Base-by-base conservation (phyloP, 768 basidiomycete species). In the Russula olivacea region DNA sequence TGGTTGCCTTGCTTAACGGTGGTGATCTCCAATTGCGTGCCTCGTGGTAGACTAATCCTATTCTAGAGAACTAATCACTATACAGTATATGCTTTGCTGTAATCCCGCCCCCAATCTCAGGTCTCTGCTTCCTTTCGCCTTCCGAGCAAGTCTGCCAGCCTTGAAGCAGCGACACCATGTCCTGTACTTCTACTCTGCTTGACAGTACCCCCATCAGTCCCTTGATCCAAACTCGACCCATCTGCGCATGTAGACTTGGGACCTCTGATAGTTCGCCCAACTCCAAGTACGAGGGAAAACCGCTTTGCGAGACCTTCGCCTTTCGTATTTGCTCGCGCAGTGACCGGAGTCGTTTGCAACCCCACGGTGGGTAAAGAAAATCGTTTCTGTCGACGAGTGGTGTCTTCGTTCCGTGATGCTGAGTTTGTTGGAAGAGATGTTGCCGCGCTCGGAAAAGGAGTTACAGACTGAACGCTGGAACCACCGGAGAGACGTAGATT, bases 351-450 rank as follows among this genome's bases (percentile, higher is more conserved):
- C 34, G 84, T 84, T 66, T 91, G 88, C 71, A 91, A 66, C 41
- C 86, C 88, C 41, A 92, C 77, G n/a, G 87, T 87, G 51, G 89
- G 88, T 55, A 88, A 64, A 54, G 90, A 91, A 69, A 90, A 90
- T 43, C 88, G 81, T 70, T 89, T 88, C 69, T 77, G 77, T 68
- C 83, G 72, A 67, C 86, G 75, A 49, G 79, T 80, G 0, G 87
- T 88, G 64, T 88, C 81, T 70, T 88, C 88, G 68, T 71, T 78
- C 62, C 78, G 68, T 54, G 73, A 32, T 41, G 64, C 54, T 28
- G 65, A 65, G 30, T 43, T 49, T 14, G 48, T 23, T 48, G 61
- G 19, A 38, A 36, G 43, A 10, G 64, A 23, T 19, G 48, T 34
- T 40, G 19, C 19, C n/a, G 23, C 23, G n/a, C 40, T 38, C 5